Evolutionary conservation across 2,329 filamentous ascomycete genomes (phyloP).

Genomic region (Scedosporium apiospermum): DNA sequence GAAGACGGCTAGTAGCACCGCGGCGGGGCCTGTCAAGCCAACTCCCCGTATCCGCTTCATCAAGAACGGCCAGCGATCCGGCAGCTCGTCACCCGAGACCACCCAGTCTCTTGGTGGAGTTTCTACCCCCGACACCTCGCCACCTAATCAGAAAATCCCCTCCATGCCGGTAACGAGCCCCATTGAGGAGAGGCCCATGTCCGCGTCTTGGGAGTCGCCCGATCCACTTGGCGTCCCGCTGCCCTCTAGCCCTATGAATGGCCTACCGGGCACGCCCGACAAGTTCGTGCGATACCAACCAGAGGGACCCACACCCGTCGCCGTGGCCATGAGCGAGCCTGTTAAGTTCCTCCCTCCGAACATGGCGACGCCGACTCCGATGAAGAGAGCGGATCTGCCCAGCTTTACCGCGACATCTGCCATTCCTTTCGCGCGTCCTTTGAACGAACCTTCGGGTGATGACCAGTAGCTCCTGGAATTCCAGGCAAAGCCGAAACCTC

Average conservation of each 20-base stretch:
- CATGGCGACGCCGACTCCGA: constrained; percentile 23
- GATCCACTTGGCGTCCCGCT: constrained; percentile 15
- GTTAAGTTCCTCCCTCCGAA: constrained; percentile 45
- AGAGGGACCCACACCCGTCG: constrained; percentile 35
- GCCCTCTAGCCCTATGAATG: constrained; percentile 18
- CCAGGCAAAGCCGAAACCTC: background rate
- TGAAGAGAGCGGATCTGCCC: constrained; percentile 27
- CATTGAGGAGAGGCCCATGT: constrained; percentile 5
- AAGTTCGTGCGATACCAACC: constrained; percentile 47
- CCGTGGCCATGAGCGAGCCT: constrained; percentile 26
- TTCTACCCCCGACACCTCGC: background rate
- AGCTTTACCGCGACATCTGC: constrained; percentile 31
- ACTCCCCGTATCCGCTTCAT: constrained; percentile 1
- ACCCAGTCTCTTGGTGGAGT: background rate
- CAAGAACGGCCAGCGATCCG: background rate
- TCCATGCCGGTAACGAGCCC: background rate
- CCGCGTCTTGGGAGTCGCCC: constrained; percentile 8
- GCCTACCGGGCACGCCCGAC: constrained; percentile 16
- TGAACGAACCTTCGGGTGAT: background rate
- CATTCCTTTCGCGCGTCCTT: constrained; percentile 34
- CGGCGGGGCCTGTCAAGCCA: background rate
- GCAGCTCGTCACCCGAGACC: background rate
- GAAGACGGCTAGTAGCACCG: background rate
- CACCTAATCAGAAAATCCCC: background rate
- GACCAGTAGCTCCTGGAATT: background rate